Conservation (phyloP, 169 alveolate genomes). For the Sarcocystis neurona region DNA sequence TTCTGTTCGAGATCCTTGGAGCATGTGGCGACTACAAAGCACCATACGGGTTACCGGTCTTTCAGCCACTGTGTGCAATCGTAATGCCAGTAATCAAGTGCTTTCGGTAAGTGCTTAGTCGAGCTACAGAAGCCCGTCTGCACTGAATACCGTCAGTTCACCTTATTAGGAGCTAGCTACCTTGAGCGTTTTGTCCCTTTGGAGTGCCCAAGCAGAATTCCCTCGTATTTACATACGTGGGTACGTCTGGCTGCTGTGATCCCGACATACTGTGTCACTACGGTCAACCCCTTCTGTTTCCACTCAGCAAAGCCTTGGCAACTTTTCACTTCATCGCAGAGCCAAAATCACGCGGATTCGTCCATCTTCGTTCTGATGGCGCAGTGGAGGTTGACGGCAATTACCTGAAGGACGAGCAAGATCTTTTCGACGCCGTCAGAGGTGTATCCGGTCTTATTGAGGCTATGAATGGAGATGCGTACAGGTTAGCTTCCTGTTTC, state of each 20-base stretch:
- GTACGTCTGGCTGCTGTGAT: too few relatives aligned
- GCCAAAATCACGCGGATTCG: conserved; percentile 74
- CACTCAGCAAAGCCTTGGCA: conserved; percentile 70
- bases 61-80: conserved; percentile 60
- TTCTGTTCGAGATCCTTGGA: conserved; percentile 62
- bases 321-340: conserved; percentile 74
- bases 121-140: too few relatives aligned
- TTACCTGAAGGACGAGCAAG: conserved; percentile 69
- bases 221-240: too few relatives aligned
- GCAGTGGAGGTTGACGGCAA: conserved; percentile 69
- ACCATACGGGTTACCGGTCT: conserved; percentile 45
- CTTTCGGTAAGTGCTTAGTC: conserved; percentile 42
- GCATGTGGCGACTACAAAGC: conserved; percentile 57
- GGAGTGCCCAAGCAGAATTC: too few relatives aligned
- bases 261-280: too few relatives aligned
- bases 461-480: conserved; percentile 68
- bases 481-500: conserved; percentile 50
- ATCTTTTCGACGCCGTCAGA: conserved; percentile 69
- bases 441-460: conserved; percentile 70
- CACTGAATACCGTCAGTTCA: too few relatives aligned
- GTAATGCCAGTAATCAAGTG: conserved; percentile 59
- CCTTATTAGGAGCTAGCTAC: too few relatives aligned
- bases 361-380: conserved; percentile 66
- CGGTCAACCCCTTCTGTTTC: too few relatives aligned
- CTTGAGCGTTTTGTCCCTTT: too few relatives aligned